Base-by-base conservation (phyloP, 225 moss, liverwort and hornwort genomes). In the Bryoerythrophyllum caledonicum region DNA sequence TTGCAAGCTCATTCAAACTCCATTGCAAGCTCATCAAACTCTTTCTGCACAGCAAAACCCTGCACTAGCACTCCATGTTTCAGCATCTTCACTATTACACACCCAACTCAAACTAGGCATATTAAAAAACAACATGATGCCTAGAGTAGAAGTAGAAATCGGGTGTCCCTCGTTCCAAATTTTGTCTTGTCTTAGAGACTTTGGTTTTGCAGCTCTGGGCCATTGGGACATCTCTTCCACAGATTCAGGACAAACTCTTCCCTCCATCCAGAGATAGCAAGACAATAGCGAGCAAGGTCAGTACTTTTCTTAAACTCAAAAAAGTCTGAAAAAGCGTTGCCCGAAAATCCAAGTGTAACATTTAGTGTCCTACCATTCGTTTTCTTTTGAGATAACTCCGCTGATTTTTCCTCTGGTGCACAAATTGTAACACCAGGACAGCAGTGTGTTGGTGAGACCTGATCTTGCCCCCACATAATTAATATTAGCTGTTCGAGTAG, bases 151-250 rank as follows among this genome's bases (percentile, higher is more conserved):
- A 24, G 26, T 12, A 41, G 46, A 30, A 14, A 20, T 28, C 44
- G 13, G 46, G 28, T 72, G 10, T 57, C 71, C 57, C 70, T 71
- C 6, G 41, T 57, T 38, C 19, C 19, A 41, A n/a, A 41, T 60
- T 46, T 23, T 48, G 48, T 23, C 73, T 44, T 34, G 34, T 49
- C 32, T n/a, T 49, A 49, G 7, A 51, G 60, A 24, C 34, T 60
- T 12, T 65, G 65, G 57, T n/a, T 10, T 51, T 60, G 79, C 86
- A 92, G 92, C 78, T 90, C 26, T 91, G 92, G 92, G 23, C 90
- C 92, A 54, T 93, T 86, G 69, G 90, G 90, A 65, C 92, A 93
- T 79, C 88, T 68, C 82, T 93, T 79, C 63, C 92, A 93, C 74
- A 89, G 85, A 71, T 71, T 90, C 26, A 84, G 90, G 92, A 93